These are phyloP conservation scores for Aphanomyces cochlioides DNA, from an alignment of 352 stramenopile species.

Conservation along the genomic window DNA sequence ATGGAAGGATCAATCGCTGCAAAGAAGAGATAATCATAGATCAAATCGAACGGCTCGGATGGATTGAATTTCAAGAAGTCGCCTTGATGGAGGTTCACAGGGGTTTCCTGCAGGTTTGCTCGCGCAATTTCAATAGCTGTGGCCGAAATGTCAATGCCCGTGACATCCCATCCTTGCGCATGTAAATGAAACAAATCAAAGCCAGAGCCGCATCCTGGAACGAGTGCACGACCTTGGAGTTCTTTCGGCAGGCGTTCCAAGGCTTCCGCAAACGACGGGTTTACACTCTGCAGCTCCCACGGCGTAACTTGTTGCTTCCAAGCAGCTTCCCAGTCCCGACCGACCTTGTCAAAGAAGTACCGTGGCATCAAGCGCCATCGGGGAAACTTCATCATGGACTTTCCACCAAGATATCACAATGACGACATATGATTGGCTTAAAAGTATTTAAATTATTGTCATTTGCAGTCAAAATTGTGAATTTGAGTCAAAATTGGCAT, in stretches of 20 bases:
- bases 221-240: background rate
- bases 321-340: slow-evolving; percentile 15
- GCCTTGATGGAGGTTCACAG: background rate
- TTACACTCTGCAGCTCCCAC: slow-evolving; percentile 23
- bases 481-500: background rate
- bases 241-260: background rate
- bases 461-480: background rate
- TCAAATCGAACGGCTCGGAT: slow-evolving; percentile 6
- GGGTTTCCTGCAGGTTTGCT: background rate
- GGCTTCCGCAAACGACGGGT: slow-evolving; percentile 24
- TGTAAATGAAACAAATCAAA: slow-evolving; percentile 24
- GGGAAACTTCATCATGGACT: background rate
- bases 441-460: background rate
- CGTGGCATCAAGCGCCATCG: background rate
- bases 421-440: background rate
- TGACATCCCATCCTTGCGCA: slow-evolving; percentile 11
- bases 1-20: slow-evolving; percentile 19
- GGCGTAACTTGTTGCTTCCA: slow-evolving; percentile 20
- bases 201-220: slow-evolving; percentile 22
- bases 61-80: slow-evolving; percentile 4
- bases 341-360: slow-evolving; percentile 24
- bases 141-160: slow-evolving; percentile 17
- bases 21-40: slow-evolving; percentile 30
- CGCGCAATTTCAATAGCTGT: slow-evolving; percentile 9
- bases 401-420: background rate